phyloP scores from a whole-genome alignment of 2,329 filamentous ascomycete species.

The Claviceps maximensis region DNA sequence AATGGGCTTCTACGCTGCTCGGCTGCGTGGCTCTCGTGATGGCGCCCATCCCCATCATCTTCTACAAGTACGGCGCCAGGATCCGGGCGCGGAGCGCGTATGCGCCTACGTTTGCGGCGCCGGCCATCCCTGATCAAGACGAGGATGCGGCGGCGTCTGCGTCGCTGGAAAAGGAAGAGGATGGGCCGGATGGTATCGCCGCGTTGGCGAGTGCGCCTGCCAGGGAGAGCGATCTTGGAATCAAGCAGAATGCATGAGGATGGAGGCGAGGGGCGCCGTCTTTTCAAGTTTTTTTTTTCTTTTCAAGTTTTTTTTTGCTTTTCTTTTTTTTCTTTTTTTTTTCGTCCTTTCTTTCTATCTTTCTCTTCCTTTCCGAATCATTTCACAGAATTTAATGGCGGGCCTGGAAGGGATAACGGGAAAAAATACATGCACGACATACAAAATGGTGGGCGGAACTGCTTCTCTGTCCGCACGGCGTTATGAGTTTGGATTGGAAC shows the following conservation, averaged over 20 bases:
- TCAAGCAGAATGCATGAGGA: slow-evolving; percentile 9
- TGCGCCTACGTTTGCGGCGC: slow-evolving; percentile 31
- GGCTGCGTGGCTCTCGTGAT: slow-evolving; percentile 45
- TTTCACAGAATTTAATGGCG: neutral
- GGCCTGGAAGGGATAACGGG: too few species aligned
- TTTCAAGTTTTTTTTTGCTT: neutral
- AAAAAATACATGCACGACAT: too few species aligned
- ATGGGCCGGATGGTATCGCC: slow-evolving; percentile 18
- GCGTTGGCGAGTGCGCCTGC: slow-evolving; percentile 22
- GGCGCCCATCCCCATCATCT: slow-evolving; percentile 49
- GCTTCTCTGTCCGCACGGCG: neutral
- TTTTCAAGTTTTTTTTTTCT: neutral
- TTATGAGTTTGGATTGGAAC: neutral
- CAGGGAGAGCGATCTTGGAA: slow-evolving; percentile 15
- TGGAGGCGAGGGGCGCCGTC: neutral
- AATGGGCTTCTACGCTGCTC: slow-evolving; percentile 49
- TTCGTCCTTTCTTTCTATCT: neutral
- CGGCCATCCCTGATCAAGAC: slow-evolving; percentile 11
- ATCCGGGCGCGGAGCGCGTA: slow-evolving; percentile 43
- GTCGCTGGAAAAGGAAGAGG: slow-evolving; percentile 19
- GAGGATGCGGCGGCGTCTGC: slow-evolving; percentile 7
- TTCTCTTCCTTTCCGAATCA: too few species aligned
- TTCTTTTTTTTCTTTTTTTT: neutral
- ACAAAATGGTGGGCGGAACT: neutral
- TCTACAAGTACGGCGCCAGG: slow-evolving; percentile 45